Evolutionary conservation across 257 asterid species (phyloP), one percentile per base, ranked within the genome.

Genomic region (Fraxinus quadrangulata): DNA sequence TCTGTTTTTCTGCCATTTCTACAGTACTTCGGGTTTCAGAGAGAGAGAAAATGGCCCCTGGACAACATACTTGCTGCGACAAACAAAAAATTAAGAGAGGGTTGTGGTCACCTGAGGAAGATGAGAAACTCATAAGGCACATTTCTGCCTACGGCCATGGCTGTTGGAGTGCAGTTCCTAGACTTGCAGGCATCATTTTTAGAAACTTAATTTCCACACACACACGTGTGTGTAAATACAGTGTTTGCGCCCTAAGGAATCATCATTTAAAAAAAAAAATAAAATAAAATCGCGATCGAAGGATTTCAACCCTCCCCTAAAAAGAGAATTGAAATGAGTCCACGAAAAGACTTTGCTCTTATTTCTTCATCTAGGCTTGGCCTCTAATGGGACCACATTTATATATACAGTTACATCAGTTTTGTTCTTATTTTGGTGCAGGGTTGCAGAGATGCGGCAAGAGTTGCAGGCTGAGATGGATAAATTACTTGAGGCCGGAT

Each of bases 401-500:
- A 54, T 54, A 54, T 5, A 54, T 1, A 56, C 28, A 26, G 28
- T 2, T 1, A 26, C 28, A 26, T 3, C 36, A 33, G 36, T 33
- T 33, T 33, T 33, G 36, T 33, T 33, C 36, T 33, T 33, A 10
- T 63, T 40, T 7, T 17, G 36, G 13, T 28, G 7, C 74, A 87
- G 90, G 90, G 51, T 84, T 87, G 33, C 90, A 83, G 49, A 85
- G 90, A 40, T 87, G 90, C 74, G 90, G 90, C 3, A 87, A 87
- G 70, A 87, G 90, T 31, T 87, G 90, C 80, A 83, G 90, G 30
- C 75, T 87, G 24, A 83, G 90, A 75, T 87, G 90, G 89, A 87
- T 87, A 70, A 87, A 87, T 71, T 87, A 87, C 78, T 84, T 87
- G 11, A 77, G 90, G 42, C 90, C 90, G 4, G 90, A 87, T 75